Evolutionary conservation across 768 basidiomycete genomes (phyloP), one percentile per base, ranked within the genome.

Genomic region (Dacryopinax spathularia): DNA sequence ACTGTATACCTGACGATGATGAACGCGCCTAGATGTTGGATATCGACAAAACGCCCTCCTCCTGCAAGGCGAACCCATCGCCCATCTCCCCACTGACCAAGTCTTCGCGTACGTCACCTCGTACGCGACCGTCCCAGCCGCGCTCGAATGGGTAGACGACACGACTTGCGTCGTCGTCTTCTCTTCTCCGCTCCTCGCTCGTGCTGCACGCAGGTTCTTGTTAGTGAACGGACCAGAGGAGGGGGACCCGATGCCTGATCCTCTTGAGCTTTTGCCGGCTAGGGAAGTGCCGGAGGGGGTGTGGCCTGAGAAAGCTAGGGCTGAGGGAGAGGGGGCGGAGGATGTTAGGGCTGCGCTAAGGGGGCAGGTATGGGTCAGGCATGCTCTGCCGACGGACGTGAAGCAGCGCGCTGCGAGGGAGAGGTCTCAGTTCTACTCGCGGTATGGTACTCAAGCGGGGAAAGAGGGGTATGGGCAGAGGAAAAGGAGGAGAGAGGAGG

Each of bases 91-190:
- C 25, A 92, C 90, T 2, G 77, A 82, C 1, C 81, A 86, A 36
- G 79, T 92, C 62, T 91, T 91, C 70, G 89, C 86, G 0, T 92
- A 91, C 68, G 84, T 85, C 33, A 86, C 84, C 1, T 86, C 91
- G 68, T 89, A 88, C 69, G 85, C 87, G 56, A 79, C 84, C 0
- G 77, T 81, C 20, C 89, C 89, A 0, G 79, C 89, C 33, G 89
- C 81, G 7, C 75, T 92, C 7, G 90, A 92, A 75, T 92, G 90
- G 90, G 80, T 92, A 20, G 84, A 90, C 72, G 90, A 92, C 74
- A 85, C 77, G 25, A 89, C 87, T 27, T 91, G 88, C 68, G 80
- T 92, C 2, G 76, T 91, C 60, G 86, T 92, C 41, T 92, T 89
- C 70, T 74, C 79, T 33, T 79, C 81, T 36, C 82, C 78, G 60